Evolutionary conservation across 805 yeast species (phyloP), one percentile per base, ranked within the genome.

Genomic region (Torulaspora quercuum): DNA sequence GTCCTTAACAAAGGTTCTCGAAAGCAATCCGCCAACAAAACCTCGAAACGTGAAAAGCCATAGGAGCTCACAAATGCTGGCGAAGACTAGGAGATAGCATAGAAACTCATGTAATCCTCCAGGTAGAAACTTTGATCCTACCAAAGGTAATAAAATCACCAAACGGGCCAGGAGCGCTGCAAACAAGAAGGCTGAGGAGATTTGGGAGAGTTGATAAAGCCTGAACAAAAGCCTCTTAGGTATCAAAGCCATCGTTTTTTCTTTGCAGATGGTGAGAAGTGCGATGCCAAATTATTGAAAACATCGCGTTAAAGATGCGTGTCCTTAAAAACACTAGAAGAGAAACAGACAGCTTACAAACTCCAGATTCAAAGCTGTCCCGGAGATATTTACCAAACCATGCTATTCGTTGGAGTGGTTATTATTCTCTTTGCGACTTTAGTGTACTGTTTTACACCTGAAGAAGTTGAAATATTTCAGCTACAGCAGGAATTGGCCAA

Each of bases 381-480:
- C n/a, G 8, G 5, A n/a, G n/a, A n/a, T n/a, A n/a, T n/a, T n/a
- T n/a, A n/a, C n/a, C n/a, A n/a, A 8, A 27, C 3, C 11, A 39
- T 39, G 44, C 25, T 31, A 16, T 23, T 40, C 6, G 12, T 46
- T 4, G 28, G 16, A 9, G 7, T 28, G 13, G 25, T 14, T 55
- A 7, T 37, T 50, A 19, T 55, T 4, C 35, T 52, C 13, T 22
- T 57, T 2, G 27, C 46, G 2, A 27, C 63, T 1, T 47, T 61
- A 7, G 57, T 48, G 6, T 73, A 71, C 4, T 82, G 88, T 77
- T 61, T 60, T 29, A 55, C 78, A 2, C 65, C 78, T 0, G 78
- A 75, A 38, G 97, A 90, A 59, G 69, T 82, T 21, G 96, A 89
- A 63, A 78, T 90, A 37, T 88, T 90, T 65, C 69, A 73, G 37